Base-by-base conservation (phyloP, 495 filamentous ascomycete species). In the Aspergillus ostianus region DNA sequence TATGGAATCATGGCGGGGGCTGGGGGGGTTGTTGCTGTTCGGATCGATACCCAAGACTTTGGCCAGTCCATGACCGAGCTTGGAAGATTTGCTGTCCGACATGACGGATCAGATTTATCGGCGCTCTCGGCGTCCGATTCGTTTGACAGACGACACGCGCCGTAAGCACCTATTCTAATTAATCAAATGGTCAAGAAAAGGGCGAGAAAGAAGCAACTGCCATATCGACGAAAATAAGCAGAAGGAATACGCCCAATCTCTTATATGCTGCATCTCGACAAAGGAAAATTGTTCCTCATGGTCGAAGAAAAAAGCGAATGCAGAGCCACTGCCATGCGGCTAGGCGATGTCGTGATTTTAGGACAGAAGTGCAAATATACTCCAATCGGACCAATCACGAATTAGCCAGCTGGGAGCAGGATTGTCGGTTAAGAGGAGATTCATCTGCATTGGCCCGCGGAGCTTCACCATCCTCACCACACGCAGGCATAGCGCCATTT, bases 1-100 rank as follows among this genome's bases (percentile, higher is more conserved):
- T 32, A 87, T 77, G 23, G 85, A 85, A 36, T 86, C 70, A 18
- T 84, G 74, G 51, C 87, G 83, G 26, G 78, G 68, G 20, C 68
- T 64, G 15, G 72, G 67, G 46, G 77, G 71, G 58, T 83, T 75
- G 18, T 81, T 79, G 45, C 88, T 82, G 41, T 82, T 70, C 21
- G 83, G 80, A 47, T 96, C 90, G 79, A 98, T 97, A 18, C 90
- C 89, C 32, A 98, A 80, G 51, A 77, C 82, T 72, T 90, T 93
- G 56, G 94, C 94, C 71, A 94, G 71, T 53, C 76, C 74, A 66
- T 87, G 88, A 68, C 91, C 87, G 57, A 89, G 54, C 71, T 88
- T 87, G 59, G 82, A 76, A 23, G 72, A 44, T 12, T 66, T 61
- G 21, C 72, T 74, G 51, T 68, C 61, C 51, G 74, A 58, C 79